phyloP scores from a whole-genome alignment of 768 basidiomycete genomes.

The Suillus spraguei region DNA sequence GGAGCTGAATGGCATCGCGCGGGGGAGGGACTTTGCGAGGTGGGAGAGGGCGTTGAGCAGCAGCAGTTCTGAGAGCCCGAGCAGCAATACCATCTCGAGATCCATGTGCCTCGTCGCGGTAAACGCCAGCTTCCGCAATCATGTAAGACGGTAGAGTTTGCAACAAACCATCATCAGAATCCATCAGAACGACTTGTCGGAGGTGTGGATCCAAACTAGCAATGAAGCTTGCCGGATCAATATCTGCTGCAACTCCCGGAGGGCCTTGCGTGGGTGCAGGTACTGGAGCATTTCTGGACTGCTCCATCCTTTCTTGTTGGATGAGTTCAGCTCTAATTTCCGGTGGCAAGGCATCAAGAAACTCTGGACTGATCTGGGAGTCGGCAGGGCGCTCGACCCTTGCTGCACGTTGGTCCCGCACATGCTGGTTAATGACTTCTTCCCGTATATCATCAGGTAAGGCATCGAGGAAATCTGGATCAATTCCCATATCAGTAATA shows the following conservation, averaged over 20 bases:
- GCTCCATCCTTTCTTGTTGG: slow-evolving; percentile 90
- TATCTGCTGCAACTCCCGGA: slow-evolving; percentile 59
- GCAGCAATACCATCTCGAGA: slow-evolving; percentile 29
- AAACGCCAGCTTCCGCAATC: slow-evolving; percentile 79
- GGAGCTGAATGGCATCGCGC: slow-evolving; percentile 90
- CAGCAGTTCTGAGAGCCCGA: slow-evolving; percentile 18
- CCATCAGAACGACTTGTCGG: slow-evolving; percentile 88
- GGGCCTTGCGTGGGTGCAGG: slow-evolving; percentile 33
- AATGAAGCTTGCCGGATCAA: slow-evolving; percentile 90
- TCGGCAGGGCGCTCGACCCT: slow-evolving; percentile 74
- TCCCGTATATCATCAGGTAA: slow-evolving; percentile 98
- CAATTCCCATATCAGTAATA: slow-evolving; percentile 98
- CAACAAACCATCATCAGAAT: slow-evolving; percentile 84
- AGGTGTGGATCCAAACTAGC: slow-evolving; percentile 88
- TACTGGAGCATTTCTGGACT: slow-evolving; percentile 54
- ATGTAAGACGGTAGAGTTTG: slow-evolving; percentile 83
- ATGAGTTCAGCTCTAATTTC: slow-evolving; percentile 97
- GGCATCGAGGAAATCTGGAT: slow-evolving; percentile 96
- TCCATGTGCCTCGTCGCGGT: slow-evolving; percentile 56
- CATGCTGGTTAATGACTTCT: slow-evolving; percentile 96
- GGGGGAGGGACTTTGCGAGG: slow-evolving; percentile 55
- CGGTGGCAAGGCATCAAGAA: slow-evolving; percentile 93
- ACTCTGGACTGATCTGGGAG: slow-evolving; percentile 92
- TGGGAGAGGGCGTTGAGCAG: slow-evolving; percentile 28
- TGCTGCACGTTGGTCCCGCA: slow-evolving; percentile 86